Percentiles rank a stretch among this genome's conserved stretches.
These are phyloP conservation scores for Rhizomucor pusillus DNA, from an alignment of 371 early-diverging fungal genomes.

Conservation along the genomic window DNA sequence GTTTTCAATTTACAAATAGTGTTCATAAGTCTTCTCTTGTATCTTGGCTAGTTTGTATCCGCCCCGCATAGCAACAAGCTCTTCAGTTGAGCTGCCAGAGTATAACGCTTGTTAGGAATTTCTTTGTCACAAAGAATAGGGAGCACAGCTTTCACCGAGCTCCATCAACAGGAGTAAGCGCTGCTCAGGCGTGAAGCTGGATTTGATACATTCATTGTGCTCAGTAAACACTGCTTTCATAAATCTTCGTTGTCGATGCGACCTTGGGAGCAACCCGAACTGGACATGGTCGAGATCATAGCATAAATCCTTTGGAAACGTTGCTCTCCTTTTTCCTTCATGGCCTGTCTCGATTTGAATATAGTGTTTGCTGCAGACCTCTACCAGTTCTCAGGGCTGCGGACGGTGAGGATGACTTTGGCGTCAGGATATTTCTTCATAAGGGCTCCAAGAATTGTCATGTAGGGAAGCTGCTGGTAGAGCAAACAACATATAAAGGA, in stretches of 20 bases:
- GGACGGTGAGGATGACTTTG: conserved; percentile 28
- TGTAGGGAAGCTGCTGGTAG: conserved; percentile 14
- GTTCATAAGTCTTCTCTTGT: too few species aligned
- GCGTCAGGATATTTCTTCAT: too few species aligned
- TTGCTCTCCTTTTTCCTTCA: not conserved
- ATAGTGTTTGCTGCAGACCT: conserved; percentile 25
- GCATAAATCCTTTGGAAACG: not conserved
- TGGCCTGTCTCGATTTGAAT: not conserved
- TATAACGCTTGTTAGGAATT: conserved; percentile 15
- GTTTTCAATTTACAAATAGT: too few species aligned
- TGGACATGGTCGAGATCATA: too few species aligned
- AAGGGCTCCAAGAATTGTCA: conserved; percentile 13
- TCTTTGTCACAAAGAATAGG: conserved; percentile 13
- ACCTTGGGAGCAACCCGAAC: too few species aligned
- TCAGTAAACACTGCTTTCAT: conserved; percentile 12
- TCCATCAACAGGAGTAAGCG: conserved; percentile 16
- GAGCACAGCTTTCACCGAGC: conserved; percentile 17
- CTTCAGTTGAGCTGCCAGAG: conserved; percentile 7
- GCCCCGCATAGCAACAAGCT: conserved; percentile 11
- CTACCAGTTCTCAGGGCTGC: conserved; percentile 30
- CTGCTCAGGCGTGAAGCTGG: conserved; percentile 15
- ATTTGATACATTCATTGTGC: conserved; percentile 23
- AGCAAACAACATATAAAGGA: not conserved
- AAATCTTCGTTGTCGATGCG: not conserved
- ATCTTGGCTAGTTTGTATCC: too few species aligned